phyloP scores from a whole-genome alignment of 371 early-diverging fungal genomes.

The Coemansia sp. region DNA sequence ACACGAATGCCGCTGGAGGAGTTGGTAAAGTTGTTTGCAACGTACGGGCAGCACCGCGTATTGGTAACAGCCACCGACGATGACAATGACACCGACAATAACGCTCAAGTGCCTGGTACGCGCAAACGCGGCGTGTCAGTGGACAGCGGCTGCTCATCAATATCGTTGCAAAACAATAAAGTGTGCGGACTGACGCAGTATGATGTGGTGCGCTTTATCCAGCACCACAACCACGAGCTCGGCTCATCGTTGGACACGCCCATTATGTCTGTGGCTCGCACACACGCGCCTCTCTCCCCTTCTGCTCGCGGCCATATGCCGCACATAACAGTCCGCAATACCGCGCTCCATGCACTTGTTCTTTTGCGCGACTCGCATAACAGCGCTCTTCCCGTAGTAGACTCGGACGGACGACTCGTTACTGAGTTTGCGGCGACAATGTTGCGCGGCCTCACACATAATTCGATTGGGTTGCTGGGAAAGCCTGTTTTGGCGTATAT shows the following conservation, averaged over 20 bases:
- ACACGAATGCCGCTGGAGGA: slow-evolving; percentile 32
- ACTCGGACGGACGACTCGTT: slow-evolving; percentile 31
- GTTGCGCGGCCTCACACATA: slow-evolving; percentile 26
- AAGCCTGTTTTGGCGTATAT: slow-evolving; percentile 50
- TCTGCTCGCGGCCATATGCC: slow-evolving; percentile 4
- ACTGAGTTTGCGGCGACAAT: slow-evolving; percentile 43
- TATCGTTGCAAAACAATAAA: neutral
- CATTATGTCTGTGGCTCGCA: slow-evolving; percentile 12
- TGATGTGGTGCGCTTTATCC: slow-evolving; percentile 47
- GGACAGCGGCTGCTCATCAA: slow-evolving; percentile 38
- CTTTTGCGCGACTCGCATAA: slow-evolving; percentile 30
- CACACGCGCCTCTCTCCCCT: neutral
- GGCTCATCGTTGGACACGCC: slow-evolving; percentile 32
- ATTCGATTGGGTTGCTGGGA: slow-evolving; percentile 35
- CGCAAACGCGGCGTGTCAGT: slow-evolving; percentile 31
- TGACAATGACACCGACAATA: neutral
- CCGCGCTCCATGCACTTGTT: slow-evolving; percentile 34
- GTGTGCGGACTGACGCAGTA: slow-evolving; percentile 49
- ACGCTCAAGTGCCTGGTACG: neutral
- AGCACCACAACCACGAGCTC: slow-evolving; percentile 49
- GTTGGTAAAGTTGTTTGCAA: slow-evolving; percentile 35
- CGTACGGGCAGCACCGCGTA: slow-evolving; percentile 39
- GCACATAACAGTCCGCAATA: slow-evolving; percentile 30
- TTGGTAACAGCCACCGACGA: slow-evolving; percentile 24
- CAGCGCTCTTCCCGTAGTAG: slow-evolving; percentile 48